Evolutionary conservation across 805 yeast genomes (phyloP).

Genomic region (Candida ortonii): DNA sequence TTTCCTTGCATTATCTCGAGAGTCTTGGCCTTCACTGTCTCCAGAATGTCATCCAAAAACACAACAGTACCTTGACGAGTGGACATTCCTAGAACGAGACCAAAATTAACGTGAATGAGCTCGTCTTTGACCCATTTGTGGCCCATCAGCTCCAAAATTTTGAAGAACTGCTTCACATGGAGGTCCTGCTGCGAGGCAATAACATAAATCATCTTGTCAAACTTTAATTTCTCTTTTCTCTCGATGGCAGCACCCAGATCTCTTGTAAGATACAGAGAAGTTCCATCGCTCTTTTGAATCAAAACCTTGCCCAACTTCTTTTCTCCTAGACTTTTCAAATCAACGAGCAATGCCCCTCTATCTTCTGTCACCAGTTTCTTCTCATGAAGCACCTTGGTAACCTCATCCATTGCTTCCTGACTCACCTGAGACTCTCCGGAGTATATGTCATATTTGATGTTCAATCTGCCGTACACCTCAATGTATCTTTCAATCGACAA

Average conservation of each 20-base stretch:
- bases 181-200: conserved; percentile 96
- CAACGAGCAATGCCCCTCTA: conserved; percentile 87
- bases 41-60: conserved; percentile 89
- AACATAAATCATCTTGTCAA: conserved; percentile 95
- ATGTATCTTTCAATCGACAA: conserved; percentile 83
- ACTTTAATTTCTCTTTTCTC: conserved; percentile 78
- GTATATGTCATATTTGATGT: conserved; percentile 82
- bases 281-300: conserved; percentile 92
- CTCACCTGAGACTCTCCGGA: conserved; percentile 97
- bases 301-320: conserved; percentile 92
- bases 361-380: conserved; percentile 77
- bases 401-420: conserved; percentile 64
- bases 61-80: conserved; percentile 98
- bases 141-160: conserved; percentile 87
- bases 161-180: conserved; percentile 91
- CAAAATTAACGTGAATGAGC: conserved; percentile 84
- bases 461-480: conserved; percentile 86
- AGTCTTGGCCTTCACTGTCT: conserved; percentile 91
- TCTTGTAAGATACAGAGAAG: conserved; percentile 89
- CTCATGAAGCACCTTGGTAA: conserved; percentile 58
- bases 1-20: conserved; percentile 95
- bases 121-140: conserved; percentile 71
- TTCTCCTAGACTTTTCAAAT: conserved; percentile 70
- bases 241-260: conserved; percentile 96
- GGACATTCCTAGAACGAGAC: conserved; percentile 98